Conservation (phyloP, 176 grass and related monocot species). For the Bolboschoenus planiculmis region DNA sequence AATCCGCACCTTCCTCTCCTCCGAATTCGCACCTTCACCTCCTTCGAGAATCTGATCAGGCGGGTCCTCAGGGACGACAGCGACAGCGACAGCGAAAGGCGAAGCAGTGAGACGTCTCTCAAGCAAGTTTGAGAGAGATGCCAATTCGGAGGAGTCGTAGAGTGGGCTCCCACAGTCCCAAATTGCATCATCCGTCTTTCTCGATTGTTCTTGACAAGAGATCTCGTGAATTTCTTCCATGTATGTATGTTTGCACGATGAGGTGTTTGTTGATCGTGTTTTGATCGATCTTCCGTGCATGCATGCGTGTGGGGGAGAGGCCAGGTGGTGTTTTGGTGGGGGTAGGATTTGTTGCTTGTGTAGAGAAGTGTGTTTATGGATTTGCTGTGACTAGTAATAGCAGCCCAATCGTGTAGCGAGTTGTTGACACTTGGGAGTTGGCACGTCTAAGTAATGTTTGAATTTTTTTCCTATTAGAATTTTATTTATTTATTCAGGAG, state of each 20-base stretch:
- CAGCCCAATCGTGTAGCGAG: background rate
- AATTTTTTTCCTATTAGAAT: background rate
- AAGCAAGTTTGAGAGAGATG: constrained; percentile 43
- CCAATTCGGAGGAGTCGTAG: constrained; percentile 69
- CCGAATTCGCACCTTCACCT: background rate
- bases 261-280: constrained; percentile 9
- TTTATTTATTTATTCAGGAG: no score
- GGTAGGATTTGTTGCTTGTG: background rate
- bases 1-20: background rate
- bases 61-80: background rate
- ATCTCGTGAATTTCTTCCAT: constrained; percentile 23
- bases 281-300: background rate
- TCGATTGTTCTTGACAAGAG: background rate
- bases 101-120: constrained; percentile 32
- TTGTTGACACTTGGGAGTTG: background rate
- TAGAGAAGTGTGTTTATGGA: no score
- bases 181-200: background rate
- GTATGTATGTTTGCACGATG: background rate
- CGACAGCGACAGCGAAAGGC: no score
- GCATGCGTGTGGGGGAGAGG: background rate
- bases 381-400: no score
- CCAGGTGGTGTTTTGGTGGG: background rate
- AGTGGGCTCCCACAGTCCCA: constrained; percentile 73
- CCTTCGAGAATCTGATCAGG: background rate
- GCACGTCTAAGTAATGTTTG: background rate